phyloP scores from a whole-genome alignment of 106 monocot genomes.

The Hemerocallis citrina region DNA sequence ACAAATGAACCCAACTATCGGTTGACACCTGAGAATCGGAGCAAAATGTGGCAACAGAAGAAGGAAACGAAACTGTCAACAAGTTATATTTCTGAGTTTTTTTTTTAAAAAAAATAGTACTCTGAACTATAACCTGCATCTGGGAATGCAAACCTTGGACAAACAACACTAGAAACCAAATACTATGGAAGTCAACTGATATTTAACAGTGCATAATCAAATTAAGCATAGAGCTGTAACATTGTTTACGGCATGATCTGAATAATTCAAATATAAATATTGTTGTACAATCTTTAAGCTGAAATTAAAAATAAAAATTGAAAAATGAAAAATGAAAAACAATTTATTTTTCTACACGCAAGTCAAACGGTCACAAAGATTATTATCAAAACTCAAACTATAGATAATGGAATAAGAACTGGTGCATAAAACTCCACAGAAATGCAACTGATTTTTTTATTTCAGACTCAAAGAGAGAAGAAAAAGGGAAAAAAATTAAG shows the following conservation, averaged over 20 bases:
- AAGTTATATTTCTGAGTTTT: too few species aligned
- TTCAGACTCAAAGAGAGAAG: background rate
- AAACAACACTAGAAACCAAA: background rate
- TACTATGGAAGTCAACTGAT: background rate
- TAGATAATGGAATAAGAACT: background rate
- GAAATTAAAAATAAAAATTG: too few species aligned
- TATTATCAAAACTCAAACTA: background rate
- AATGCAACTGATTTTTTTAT: background rate
- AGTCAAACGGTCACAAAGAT: background rate
- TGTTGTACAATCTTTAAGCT: background rate
- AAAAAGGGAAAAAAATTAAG: background rate
- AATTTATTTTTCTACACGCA: too few species aligned
- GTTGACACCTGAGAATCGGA: too few species aligned
- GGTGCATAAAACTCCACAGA: background rate
- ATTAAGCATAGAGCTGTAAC: background rate
- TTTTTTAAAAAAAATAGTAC: background rate
- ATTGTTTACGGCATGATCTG: background rate
- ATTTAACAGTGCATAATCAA: too few species aligned
- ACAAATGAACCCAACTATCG: background rate
- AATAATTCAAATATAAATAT: background rate
- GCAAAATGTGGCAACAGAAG: background rate
- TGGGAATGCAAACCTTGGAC: background rate
- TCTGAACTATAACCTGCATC: background rate
- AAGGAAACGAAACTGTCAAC: background rate
- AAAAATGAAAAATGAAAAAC: too few species aligned